Conservation (phyloP, 192 early-diverging fungal species). For the Coemansia sp. region DNA sequence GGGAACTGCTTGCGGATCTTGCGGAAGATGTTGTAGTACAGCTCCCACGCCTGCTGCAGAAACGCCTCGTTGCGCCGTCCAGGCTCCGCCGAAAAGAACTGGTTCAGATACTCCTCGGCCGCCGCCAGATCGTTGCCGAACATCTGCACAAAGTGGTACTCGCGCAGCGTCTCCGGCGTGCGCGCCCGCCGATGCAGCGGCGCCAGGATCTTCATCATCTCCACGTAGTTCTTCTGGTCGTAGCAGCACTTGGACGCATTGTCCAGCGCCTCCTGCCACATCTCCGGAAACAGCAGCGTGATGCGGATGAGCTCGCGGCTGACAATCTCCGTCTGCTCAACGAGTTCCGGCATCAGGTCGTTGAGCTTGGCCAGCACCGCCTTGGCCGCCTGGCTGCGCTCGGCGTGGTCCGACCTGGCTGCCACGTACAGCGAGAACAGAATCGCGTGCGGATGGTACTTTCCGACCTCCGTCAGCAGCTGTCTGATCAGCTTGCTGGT, state of each 20-base stretch:
- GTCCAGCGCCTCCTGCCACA: conserved; percentile 95
- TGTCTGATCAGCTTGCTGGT: conserved; percentile 88
- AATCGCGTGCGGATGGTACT: conserved; percentile 94
- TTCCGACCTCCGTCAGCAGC: conserved; percentile 89
- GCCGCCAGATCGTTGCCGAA: conserved; percentile 89
- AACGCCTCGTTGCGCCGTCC: conserved; percentile 75
- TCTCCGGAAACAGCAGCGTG: conserved; percentile 93
- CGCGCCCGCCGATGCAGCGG: conserved; percentile 76
- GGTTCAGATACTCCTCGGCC: conserved; percentile 83
- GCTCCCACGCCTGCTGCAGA: conserved; percentile 92
- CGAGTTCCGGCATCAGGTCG: conserved; percentile 75
- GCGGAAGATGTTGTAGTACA: conserved; percentile 77
- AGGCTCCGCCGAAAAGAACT: conserved; percentile 59
- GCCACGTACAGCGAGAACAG: conserved; percentile 96
- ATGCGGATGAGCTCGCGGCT: conserved; percentile 97
- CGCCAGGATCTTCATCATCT: conserved; percentile 86
- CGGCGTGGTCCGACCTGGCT: conserved; percentile 80
- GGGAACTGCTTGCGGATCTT: conserved; percentile 80
- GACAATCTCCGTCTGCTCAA: conserved; percentile 88
- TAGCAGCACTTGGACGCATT: conserved; percentile 84
- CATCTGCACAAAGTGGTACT: conserved; percentile 91
- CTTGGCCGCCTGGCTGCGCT: conserved; percentile 69
- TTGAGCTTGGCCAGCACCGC: conserved; percentile 93
- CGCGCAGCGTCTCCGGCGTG: conserved; percentile 85
- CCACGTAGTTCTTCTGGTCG: conserved; percentile 73